Percentiles rank a stretch among this genome's conserved stretches.
These are phyloP conservation scores for Ogataea trehalophila DNA, from an alignment of 805 yeast genomes.

Conservation along the genomic window DNA sequence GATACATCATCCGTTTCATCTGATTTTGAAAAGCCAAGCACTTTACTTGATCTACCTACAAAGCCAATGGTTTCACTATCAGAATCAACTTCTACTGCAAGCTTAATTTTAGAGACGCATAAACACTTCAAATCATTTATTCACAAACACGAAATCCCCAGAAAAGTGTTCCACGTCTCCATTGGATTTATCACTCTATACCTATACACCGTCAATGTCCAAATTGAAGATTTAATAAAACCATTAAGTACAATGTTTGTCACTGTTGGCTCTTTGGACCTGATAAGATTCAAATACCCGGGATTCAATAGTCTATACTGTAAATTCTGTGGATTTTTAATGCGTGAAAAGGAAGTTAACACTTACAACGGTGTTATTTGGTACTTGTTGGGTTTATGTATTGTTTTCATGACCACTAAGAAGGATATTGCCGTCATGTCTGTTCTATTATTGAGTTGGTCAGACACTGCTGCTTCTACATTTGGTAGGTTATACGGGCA, in stretches of 20 bases:
- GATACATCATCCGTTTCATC: constrained; percentile 12
- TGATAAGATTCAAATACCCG: constrained; percentile 56
- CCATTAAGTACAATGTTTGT: constrained; percentile 55
- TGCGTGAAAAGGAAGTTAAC: constrained; percentile 77
- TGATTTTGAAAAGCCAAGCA: constrained; percentile 1
- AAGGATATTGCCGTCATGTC: constrained; percentile 80
- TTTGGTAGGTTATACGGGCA: constrained; percentile 84
- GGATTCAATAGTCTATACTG: constrained; percentile 66
- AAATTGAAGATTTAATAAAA: constrained; percentile 50
- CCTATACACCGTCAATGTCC: constrained; percentile 60
- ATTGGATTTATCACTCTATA: constrained; percentile 80
- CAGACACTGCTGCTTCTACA: constrained; percentile 95
- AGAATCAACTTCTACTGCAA: constrained; percentile 17
- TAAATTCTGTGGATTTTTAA: constrained; percentile 66
- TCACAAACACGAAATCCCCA: constrained; percentile 77
- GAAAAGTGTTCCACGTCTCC: constrained; percentile 84
- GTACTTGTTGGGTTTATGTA: constrained; percentile 73
- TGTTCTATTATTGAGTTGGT: constrained; percentile 85
- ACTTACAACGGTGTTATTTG: constrained; percentile 81
- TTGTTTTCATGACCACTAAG: constrained; percentile 65
- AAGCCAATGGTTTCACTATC: background rate
- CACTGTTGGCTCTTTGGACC: constrained; percentile 57
- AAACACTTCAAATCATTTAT: constrained; percentile 26
- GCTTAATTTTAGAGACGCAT: constrained; percentile 24
- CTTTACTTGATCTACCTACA: no score